These are phyloP conservation scores for Aegilops tauschii DNA, from an alignment of 176 grass and related monocot genomes.

Conservation along the genomic window DNA sequence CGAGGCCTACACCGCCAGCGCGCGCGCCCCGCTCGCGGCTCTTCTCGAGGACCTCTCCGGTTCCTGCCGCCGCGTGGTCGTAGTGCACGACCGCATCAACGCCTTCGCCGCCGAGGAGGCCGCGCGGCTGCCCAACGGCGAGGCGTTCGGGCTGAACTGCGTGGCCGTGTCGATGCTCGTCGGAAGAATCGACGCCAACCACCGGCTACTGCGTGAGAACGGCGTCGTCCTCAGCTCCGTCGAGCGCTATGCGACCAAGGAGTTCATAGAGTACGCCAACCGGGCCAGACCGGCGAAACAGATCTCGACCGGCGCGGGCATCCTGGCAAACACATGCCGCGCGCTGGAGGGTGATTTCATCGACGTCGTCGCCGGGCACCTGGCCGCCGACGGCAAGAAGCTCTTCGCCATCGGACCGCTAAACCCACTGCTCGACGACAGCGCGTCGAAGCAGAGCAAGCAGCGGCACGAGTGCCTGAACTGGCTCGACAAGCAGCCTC, in stretches of 20 bases:
- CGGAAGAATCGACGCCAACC: background rate
- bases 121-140: conserved; percentile 14
- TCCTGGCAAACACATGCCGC: conserved; percentile 38
- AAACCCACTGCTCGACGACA: background rate
- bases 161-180: background rate
- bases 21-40: conserved; percentile 8
- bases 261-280: conserved; percentile 5
- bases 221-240: background rate
- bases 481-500: conserved; percentile 68
- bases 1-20: conserved; percentile 1
- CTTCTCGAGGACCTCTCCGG: conserved; percentile 32
- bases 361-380: background rate
- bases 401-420: conserved; percentile 49
- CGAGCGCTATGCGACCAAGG: background rate
- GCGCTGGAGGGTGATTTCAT: conserved; percentile 56
- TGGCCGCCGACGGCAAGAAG: conserved; percentile 17
- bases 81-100: conserved; percentile 43
- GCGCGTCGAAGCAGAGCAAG: background rate
- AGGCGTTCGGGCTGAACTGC: conserved; percentile 32
- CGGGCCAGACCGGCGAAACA: background rate
- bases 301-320: background rate
- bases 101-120: conserved; percentile 35
- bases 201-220: background rate
- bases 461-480: conserved; percentile 41
- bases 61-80: conserved; percentile 36